phyloP scores from a whole-genome alignment of 1,284 basidiomycete species.

The Puccinia sorghi region DNA sequence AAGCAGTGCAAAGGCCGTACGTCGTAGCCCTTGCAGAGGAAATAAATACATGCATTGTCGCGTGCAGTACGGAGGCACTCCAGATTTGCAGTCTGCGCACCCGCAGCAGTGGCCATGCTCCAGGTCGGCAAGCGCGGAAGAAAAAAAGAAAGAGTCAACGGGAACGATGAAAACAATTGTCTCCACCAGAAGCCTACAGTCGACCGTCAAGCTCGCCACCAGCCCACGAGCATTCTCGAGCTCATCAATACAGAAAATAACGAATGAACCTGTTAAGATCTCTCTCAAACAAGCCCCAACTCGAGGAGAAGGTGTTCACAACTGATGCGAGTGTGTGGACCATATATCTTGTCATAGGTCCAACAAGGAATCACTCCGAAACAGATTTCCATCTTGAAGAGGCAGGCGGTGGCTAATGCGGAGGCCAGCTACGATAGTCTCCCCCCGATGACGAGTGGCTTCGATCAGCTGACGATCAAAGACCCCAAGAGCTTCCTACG shows the following conservation, averaged over 20 bases:
- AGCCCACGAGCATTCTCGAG: conserved; percentile 10
- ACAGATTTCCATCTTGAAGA: conserved; percentile 27
- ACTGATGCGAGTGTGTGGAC: not conserved
- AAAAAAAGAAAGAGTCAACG: not conserved
- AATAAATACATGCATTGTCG: no score
- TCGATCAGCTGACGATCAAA: conserved; percentile 29
- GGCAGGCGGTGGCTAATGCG: conserved; percentile 38
- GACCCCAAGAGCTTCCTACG: conserved; percentile 27
- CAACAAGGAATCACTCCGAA: not conserved
- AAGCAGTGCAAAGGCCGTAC: no score
- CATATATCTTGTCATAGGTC: not conserved
- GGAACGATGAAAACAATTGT: not conserved
- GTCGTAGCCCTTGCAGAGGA: no score
- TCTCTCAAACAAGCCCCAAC: not conserved
- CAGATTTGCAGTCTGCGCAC: no score
- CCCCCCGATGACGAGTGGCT: conserved; percentile 33
- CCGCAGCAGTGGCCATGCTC: no score
- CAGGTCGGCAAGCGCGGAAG: no score
- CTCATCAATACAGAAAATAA: not conserved
- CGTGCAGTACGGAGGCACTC: no score
- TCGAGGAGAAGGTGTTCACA: not conserved
- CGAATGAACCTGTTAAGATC: conserved; percentile 6
- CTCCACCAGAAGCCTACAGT: not conserved
- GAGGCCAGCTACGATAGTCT: conserved; percentile 40
- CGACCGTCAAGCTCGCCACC: not conserved